Conservation (phyloP, 306 rosid species). For the Ormosia emarginata region DNA sequence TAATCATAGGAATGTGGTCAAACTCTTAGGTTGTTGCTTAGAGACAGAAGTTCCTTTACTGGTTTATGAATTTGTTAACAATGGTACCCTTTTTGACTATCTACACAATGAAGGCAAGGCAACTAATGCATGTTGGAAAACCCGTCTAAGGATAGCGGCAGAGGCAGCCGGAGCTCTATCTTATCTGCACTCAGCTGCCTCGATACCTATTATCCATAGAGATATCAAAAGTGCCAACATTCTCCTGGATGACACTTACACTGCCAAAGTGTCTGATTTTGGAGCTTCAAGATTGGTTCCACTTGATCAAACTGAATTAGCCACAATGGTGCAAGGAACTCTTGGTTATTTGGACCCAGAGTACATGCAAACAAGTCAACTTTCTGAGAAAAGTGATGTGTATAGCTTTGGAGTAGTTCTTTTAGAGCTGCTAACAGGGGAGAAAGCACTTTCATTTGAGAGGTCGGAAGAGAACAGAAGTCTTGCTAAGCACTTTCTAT, state of each 20-base stretch:
- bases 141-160: neutral
- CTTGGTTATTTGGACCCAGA: neutral
- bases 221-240: neutral
- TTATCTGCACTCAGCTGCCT: neutral
- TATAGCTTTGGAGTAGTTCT: neutral
- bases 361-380: neutral
- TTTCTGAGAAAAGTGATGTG: neutral
- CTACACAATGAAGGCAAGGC: neutral
- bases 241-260: neutral
- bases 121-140: neutral
- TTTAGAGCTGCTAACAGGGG: neutral
- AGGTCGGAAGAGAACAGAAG: neutral
- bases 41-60: neutral
- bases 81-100: conserved; percentile 18
- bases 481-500: neutral
- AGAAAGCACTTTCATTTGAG: neutral
- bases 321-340: neutral
- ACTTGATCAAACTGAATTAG: neutral
- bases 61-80: neutral
- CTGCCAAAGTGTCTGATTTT: neutral
- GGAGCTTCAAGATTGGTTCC: conserved; percentile 8
- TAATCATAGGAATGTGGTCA: neutral
- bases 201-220: neutral
- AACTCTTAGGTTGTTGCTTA: neutral
- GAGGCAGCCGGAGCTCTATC: neutral